Base-by-base conservation (phyloP, 371 early-diverging fungal species). In the Syncephalastrum contaminatum region DNA sequence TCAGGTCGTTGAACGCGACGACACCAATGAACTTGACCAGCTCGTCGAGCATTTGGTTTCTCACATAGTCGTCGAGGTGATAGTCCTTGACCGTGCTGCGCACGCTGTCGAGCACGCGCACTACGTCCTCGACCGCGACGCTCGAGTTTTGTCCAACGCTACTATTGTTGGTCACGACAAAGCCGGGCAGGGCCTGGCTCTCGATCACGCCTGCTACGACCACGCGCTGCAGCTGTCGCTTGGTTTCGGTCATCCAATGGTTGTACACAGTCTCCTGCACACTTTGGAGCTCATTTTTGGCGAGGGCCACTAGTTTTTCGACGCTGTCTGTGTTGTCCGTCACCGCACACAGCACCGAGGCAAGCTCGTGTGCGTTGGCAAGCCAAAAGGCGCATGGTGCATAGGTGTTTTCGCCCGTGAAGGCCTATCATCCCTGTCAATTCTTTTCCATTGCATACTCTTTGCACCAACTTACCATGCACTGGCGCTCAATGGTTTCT, bases 121-220 rank as follows among this genome's bases (percentile, higher is more conserved):
- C 64, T 13, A 94, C 73, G 59, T 94, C 89, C 59, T 93, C 94
- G 72, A 94, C 92, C 59, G 82, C 85, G 84, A 73, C 6, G 83
- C 43, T 42, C 15, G 56, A 15, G 14, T 52, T 24, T 10, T 85
- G 81, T 1, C 86, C 79, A n/a, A 47, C 48, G 4, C 90, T 87
- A 53, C 87, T 88, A 39, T 85, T 81, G 61, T 93, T 92, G 63
- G 86, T 91, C 62, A 90, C 87, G 39, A 88, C 82, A 61, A 91
- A 92, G 7, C 91, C 92, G 6, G 92, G 91, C 18, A 93, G 75
- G 4, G 87, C 79, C 72, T 93, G 91, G 72, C 86, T 85, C 67
- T 92, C 95, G 44, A 94, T 88, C n/a, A 93, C 86, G 30, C 90
- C 92, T 4, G 94, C 89, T 22, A 95, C 88, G 57, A 91, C 87